Evolutionary conservation across 1,284 basidiomycete genomes (phyloP).

Genomic region (Apiotrichum laibachii): DNA sequence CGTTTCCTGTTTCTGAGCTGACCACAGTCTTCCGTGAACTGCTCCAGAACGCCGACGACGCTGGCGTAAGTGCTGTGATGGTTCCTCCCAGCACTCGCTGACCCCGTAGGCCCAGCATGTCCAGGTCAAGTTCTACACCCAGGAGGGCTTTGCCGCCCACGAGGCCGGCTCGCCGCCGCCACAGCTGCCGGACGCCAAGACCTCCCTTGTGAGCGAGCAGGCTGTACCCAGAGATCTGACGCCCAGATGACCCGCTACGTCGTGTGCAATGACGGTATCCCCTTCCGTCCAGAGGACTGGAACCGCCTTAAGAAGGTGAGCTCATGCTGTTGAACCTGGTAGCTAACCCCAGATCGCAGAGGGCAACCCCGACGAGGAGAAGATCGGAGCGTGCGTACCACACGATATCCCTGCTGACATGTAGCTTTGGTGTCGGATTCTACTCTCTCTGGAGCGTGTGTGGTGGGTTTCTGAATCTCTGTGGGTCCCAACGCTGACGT

Average conservation of each 20-base stretch:
- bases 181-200: constrained; percentile 61
- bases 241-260: constrained; percentile 52
- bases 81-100: too few relatives aligned
- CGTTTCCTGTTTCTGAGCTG: too few relatives aligned
- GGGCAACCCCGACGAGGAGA: constrained; percentile 57
- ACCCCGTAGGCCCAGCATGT: constrained; percentile 61
- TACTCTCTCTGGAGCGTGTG: constrained; percentile 56
- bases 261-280: constrained; percentile 83
- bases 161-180: constrained; percentile 34
- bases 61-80: constrained; percentile 52
- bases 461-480: constrained; percentile 26
- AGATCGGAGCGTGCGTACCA: constrained; percentile 51
- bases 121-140: constrained; percentile 77
- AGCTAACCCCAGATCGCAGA: constrained; percentile 47
- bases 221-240: too few relatives aligned
- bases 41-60: constrained; percentile 93
- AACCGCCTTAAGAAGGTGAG: constrained; percentile 68
- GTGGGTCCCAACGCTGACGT: constrained; percentile 5
- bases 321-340: neutral
- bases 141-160: constrained; percentile 57
- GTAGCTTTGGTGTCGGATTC: constrained; percentile 54
- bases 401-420: neutral
- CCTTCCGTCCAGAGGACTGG: constrained; percentile 79
- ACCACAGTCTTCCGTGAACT: constrained; percentile 78
- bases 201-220: constrained; percentile 50